A percentile compares a stretch with the other conserved stretches of the same genome.
Evolutionary conservation across 495 filamentous ascomycete genomes (phyloP).

Genomic region (Collariella sp.): DNA sequence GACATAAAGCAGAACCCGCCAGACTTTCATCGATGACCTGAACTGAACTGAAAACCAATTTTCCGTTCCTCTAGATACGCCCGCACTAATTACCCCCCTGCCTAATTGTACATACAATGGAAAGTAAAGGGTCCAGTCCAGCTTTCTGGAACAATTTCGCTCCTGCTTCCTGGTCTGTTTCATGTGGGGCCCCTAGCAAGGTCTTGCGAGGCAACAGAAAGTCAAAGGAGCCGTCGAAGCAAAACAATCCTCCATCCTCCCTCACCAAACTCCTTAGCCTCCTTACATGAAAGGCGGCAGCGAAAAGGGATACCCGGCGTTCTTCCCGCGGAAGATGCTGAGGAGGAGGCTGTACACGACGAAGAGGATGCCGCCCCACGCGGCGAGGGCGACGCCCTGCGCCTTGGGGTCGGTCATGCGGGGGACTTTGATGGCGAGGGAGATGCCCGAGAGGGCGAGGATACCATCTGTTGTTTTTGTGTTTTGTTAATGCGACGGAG

Average conservation of each 20-base stretch:
- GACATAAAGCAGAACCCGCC: not conserved
- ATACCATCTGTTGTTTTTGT: constrained; percentile 80
- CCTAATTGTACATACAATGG: not conserved
- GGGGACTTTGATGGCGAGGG: constrained; percentile 82
- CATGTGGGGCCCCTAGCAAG: too few species aligned
- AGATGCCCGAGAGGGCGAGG: constrained; percentile 86
- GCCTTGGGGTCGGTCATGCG: constrained; percentile 66
- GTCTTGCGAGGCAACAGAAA: not conserved
- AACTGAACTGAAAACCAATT: too few species aligned
- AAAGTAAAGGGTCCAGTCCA: not conserved
- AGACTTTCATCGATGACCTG: not conserved
- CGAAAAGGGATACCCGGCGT: constrained; percentile 88
- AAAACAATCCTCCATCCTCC: not conserved
- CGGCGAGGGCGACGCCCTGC: constrained; percentile 73
- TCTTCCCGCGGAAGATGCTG: constrained; percentile 90
- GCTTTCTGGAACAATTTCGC: too few species aligned
- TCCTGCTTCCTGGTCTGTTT: not conserved
- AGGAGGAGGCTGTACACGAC: constrained; percentile 88
- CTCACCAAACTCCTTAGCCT: not conserved
- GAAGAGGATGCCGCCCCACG: constrained; percentile 73
- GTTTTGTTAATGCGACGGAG: constrained; percentile 16
- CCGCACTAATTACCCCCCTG: constrained; percentile 1
- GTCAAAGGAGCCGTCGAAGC: not conserved
- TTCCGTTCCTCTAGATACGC: constrained; percentile 14
- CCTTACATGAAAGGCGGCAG: constrained; percentile 71